Evolutionary conservation across 1,284 basidiomycete genomes (phyloP).

Genomic region (Serendipita sp.): DNA sequence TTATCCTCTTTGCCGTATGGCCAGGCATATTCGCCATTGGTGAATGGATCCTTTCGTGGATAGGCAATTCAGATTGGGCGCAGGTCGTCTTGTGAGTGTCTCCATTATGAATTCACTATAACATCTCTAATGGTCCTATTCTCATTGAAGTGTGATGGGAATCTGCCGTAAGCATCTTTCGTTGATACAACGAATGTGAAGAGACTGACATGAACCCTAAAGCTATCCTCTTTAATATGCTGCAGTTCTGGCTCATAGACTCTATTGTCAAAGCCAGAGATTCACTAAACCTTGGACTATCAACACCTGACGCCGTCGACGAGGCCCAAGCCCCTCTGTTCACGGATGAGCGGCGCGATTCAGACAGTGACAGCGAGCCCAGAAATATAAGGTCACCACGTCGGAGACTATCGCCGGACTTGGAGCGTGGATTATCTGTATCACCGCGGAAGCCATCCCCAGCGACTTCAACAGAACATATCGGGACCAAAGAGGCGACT

Average conservation of each 20-base stretch:
- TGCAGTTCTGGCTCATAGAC: constrained; percentile 82
- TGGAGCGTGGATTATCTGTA: neutral
- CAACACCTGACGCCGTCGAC: neutral
- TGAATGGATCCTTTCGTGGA: constrained; percentile 74
- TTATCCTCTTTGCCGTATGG: constrained; percentile 58
- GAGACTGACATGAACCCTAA: no score
- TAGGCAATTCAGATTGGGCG: constrained; percentile 45
- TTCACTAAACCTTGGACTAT: constrained; percentile 18
- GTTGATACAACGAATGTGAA: no score
- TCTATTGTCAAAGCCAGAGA: constrained; percentile 60
- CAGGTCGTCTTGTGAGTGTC: constrained; percentile 70
- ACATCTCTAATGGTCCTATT: neutral
- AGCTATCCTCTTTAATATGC: constrained; percentile 68
- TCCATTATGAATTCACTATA: neutral
- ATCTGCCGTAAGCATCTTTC: neutral
- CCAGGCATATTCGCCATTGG: constrained; percentile 60
- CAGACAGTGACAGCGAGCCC: neutral
- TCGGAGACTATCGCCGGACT: neutral
- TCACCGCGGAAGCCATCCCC: neutral
- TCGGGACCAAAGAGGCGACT: neutral
- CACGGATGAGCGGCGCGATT: neutral
- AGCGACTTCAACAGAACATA: neutral
- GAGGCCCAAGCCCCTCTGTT: neutral
- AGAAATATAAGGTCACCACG: neutral
- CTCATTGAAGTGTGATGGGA: constrained; percentile 8